Evolutionary conservation across 495 filamentous ascomycete genomes (phyloP).

Genomic region (Aspergillus asperescens): DNA sequence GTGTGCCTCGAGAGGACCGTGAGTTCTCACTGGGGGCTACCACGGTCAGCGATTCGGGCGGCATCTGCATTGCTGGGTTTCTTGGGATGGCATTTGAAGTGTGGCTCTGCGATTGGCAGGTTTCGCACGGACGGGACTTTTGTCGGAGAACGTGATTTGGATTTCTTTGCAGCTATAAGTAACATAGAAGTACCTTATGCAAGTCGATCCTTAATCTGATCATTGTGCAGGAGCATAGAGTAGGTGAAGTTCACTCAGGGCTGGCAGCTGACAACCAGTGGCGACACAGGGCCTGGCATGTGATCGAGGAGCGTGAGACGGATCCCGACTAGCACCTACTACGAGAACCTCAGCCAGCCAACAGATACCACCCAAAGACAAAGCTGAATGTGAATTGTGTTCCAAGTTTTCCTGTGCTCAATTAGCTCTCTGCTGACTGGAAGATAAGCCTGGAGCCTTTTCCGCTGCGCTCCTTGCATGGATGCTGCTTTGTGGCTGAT

Average conservation of each 20-base stretch:
- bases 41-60: slow-evolving; percentile 86
- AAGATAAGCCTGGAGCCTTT: not conserved
- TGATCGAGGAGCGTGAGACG: not conserved
- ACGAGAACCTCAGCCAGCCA: too few relatives aligned
- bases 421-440: not conserved
- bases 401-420: too few relatives aligned
- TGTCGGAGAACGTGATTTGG: slow-evolving; percentile 46
- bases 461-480: not conserved
- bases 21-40: slow-evolving; percentile 89
- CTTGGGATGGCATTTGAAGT: slow-evolving; percentile 81
- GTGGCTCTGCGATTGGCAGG: slow-evolving; percentile 76
- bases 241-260: too few relatives aligned
- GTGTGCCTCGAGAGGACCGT: slow-evolving; percentile 65
- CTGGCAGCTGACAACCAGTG: slow-evolving; percentile 4
- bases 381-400: not conserved
- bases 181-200: not conserved
- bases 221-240: too few relatives aligned
- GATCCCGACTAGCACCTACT: too few relatives aligned
- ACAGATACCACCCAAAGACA: not conserved
- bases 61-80: slow-evolving; percentile 86
- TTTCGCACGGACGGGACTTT: slow-evolving; percentile 68
- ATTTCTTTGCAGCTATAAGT: not conserved
- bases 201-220: too few relatives aligned
- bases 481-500: not conserved
- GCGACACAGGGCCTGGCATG: slow-evolving; percentile 2